Percentiles rank a stretch among this genome's conserved stretches.
These are phyloP conservation scores for Striga asiatica DNA, from an alignment of 257 asterid genomes.

Conservation along the genomic window DNA sequence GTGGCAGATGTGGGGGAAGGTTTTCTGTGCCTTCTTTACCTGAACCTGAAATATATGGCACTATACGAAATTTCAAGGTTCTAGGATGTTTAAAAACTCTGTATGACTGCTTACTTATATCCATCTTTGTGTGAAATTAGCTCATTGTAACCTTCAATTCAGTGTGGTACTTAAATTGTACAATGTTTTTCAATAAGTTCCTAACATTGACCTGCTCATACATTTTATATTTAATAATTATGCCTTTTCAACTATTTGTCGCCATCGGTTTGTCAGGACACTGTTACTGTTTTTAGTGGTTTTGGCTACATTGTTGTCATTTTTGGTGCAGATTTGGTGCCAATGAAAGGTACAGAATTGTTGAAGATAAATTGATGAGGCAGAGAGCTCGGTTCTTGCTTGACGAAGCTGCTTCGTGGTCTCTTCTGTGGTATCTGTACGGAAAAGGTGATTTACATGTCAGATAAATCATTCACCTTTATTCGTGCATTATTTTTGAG, in stretches of 20 bases:
- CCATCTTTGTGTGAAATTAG: not conserved
- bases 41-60: not conserved
- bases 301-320: not conserved
- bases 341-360: conserved; percentile 63
- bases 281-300: not conserved
- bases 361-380: conserved; percentile 89
- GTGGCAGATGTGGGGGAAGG: not conserved
- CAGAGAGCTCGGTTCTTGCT: conserved; percentile 76
- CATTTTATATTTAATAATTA: too few relatives aligned
- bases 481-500: not conserved
- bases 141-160: too few relatives aligned
- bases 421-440: conserved; percentile 87
- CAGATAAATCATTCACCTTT: not conserved
- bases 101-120: not conserved
- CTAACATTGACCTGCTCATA: too few relatives aligned
- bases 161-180: too few relatives aligned
- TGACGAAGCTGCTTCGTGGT: conserved; percentile 99
- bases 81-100: not conserved
- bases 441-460: conserved; percentile 64
- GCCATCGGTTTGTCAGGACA: too few relatives aligned
- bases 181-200: not conserved
- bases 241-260: too few relatives aligned
- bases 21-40: conserved; percentile 1
- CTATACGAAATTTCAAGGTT: not conserved
- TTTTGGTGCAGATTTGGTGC: conserved; percentile 67